These are phyloP conservation scores for Colletotrichum sansevieriae DNA, from an alignment of 2,329 filamentous ascomycete genomes.

Conservation along the genomic window DNA sequence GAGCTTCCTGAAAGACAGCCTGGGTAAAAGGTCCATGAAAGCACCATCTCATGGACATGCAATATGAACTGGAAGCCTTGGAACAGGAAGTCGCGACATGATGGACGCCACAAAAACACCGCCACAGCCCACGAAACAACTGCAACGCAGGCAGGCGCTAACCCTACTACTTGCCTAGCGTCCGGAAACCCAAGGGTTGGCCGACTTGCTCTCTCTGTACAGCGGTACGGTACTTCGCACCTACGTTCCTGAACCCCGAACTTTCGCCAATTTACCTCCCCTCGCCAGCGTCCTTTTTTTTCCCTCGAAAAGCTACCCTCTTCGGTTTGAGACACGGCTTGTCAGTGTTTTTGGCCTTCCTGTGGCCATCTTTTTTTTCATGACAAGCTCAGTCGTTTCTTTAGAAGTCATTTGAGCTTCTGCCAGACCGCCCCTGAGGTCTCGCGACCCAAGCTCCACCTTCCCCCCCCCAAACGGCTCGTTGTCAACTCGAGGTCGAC, in stretches of 20 bases:
- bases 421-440: constrained; percentile 38
- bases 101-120: constrained; percentile 17
- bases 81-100: too few relatives aligned
- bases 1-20: too few relatives aligned
- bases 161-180: constrained; percentile 39
- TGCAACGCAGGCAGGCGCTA: constrained; percentile 34
- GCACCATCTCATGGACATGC: neutral
- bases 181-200: constrained; percentile 42
- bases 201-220: constrained; percentile 41
- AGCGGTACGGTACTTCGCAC: constrained; percentile 41
- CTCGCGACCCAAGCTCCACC: constrained; percentile 42
- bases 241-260: constrained; percentile 42
- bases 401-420: constrained; percentile 42
- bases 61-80: too few relatives aligned
- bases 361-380: constrained; percentile 39
- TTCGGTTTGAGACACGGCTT: constrained; percentile 39
- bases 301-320: constrained; percentile 31
- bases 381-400: constrained; percentile 43
- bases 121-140: constrained; percentile 29
- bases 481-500: constrained; percentile 39
- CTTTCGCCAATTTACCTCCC: constrained; percentile 41
- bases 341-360: constrained; percentile 41
- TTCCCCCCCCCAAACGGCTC: constrained; percentile 31
- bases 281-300: constrained; percentile 35
- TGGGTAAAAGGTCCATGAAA: too few relatives aligned